Conservation (phyloP, 1,284 basidiomycete species). For the Trametes pubescens region DNA sequence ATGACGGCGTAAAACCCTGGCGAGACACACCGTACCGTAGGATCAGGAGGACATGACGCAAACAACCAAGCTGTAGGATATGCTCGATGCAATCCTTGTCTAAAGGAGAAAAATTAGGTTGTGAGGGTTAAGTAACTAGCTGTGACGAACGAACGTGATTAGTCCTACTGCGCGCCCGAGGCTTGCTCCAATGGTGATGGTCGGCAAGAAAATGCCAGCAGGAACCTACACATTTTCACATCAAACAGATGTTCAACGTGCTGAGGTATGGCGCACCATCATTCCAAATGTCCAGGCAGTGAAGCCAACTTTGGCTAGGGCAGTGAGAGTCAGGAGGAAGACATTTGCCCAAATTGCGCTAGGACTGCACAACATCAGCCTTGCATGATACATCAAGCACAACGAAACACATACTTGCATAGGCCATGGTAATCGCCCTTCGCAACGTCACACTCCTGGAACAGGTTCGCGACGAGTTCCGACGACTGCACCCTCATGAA, state of each 20-base stretch:
- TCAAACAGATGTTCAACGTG: background rate
- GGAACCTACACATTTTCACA: conserved; percentile 55
- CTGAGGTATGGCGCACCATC: conserved; percentile 56
- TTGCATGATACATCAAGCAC: conserved; percentile 4
- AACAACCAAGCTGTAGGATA: conserved; percentile 75
- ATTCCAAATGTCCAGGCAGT: conserved; percentile 83
- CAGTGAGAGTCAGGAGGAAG: conserved; percentile 69
- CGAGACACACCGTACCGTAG: conserved; percentile 72
- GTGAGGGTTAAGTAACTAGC: background rate
- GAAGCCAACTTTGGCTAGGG: conserved; percentile 64
- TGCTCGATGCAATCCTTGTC: conserved; percentile 68
- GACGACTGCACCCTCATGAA: conserved; percentile 68
- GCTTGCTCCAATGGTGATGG: conserved; percentile 76
- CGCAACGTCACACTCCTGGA: conserved; percentile 73
- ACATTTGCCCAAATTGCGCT: conserved; percentile 72
- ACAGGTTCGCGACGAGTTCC: conserved; percentile 75
- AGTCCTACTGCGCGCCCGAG: conserved; percentile 74
- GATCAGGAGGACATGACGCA: conserved; percentile 73
- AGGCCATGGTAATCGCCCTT: conserved; percentile 75
- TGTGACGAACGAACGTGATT: conserved; percentile 57
- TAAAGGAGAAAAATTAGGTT: conserved; percentile 38
- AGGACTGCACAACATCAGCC: conserved; percentile 60
- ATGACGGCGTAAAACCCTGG: conserved; percentile 88
- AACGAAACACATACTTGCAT: conserved; percentile 64
- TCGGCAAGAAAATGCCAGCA: conserved; percentile 78